Evolutionary conservation across 176 grass and related monocot genomes (phyloP).

Genomic region (Areca catechu): DNA sequence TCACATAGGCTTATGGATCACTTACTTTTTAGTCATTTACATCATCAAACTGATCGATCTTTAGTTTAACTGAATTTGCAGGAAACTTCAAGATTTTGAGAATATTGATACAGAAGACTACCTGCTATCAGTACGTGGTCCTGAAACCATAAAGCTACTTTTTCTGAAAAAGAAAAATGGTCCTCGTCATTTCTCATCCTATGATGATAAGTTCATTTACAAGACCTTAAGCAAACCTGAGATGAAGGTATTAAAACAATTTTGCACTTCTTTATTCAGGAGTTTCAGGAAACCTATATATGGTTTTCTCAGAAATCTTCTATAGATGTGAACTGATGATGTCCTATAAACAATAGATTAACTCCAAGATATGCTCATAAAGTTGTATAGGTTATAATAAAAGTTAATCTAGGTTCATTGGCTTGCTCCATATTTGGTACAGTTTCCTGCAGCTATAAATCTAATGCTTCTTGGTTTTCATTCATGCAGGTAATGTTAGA

Average conservation of each 20-base stretch:
- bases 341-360: no score
- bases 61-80: not conserved
- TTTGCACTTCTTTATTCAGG: no score
- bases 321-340: no score
- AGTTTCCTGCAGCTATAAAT: no score
- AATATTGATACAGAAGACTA: conserved; percentile 5
- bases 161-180: conserved; percentile 1
- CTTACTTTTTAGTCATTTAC: no score
- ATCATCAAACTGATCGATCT: no score
- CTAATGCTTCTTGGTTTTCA: not conserved
- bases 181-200: not conserved
- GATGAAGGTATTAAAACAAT: not conserved
- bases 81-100: conserved; percentile 1
- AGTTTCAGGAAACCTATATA: no score
- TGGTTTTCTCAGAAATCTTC: no score
- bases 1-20: not conserved
- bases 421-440: no score
- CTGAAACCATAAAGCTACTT: conserved; percentile 5
- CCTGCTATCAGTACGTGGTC: not conserved
- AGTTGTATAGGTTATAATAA: no score
- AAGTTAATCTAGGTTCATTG: no score
- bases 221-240: conserved; percentile 1
- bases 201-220: conserved; percentile 3
- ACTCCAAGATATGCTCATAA: no score
- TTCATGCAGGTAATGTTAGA: conserved; percentile 6